Evolutionary conservation across 371 early-diverging fungal species (phyloP), one percentile per base, ranked within the genome.

Genomic region (Chytridium lagenaria): DNA sequence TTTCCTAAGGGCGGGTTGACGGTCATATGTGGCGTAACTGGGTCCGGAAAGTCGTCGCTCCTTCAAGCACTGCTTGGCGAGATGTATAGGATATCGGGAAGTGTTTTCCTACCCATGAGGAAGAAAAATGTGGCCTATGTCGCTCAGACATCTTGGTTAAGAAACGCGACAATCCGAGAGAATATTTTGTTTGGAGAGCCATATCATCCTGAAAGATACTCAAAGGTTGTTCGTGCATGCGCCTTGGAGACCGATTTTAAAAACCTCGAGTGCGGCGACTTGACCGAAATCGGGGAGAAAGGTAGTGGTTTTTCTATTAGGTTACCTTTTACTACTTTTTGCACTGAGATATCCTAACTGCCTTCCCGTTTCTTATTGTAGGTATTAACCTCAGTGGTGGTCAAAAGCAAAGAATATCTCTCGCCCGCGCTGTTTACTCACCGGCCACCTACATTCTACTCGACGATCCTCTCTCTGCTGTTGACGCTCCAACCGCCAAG

Each of bases 401-500:
- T n/a, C n/a, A n/a, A n/a, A n/a, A n/a, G n/a, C n/a, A n/a, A n/a
- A n/a, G n/a, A n/a, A n/a, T n/a, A n/a, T n/a, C n/a, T n/a, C n/a
- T n/a, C n/a, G n/a, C n/a, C n/a, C n/a, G n/a, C n/a, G n/a, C n/a
- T n/a, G n/a, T n/a, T n/a, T n/a, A 81, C 69, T 68, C 78, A 71
- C n/a, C n/a, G 34, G 63, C 80, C 2, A 7, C 36, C 16, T 34
- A 52, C 55, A 75, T 84, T 28, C 68, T 84, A 7, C 39, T 84
- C 22, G 84, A 84, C 69, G 87, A 86, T 72, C 79, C 80, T n/a
- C 80, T 96, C 36, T 82, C 88, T n/a, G 93, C 93, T 0, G 91
- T 92, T 5, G 93, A 93, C 68, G 88, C 91, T 0, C 95, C 96
- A 51, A 97, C 97, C 1, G 96, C 93, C 7, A 89, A 89, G 69